These are phyloP conservation scores for Populus hybrid DNA, from an alignment of 441 rosid species.

Conservation along the genomic window DNA sequence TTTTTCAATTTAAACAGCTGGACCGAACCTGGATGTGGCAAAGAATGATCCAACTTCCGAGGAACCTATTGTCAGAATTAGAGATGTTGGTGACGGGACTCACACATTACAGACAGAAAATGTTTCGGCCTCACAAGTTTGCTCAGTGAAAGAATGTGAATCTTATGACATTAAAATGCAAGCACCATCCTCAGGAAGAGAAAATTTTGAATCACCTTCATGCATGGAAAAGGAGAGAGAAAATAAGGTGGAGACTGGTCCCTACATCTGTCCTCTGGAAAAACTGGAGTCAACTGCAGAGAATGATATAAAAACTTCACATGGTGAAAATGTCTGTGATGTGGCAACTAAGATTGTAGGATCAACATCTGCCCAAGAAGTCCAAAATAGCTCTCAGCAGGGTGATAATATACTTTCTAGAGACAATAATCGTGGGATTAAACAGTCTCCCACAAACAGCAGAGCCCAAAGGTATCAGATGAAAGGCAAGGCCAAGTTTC, in stretches of 20 bases:
- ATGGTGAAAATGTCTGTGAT: slow-evolving; percentile 22
- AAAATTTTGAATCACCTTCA: slow-evolving; percentile 22
- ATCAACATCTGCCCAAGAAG: slow-evolving; percentile 29
- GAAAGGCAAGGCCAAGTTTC: slow-evolving; percentile 53
- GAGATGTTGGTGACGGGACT: slow-evolving; percentile 24
- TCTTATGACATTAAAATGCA: slow-evolving; percentile 18
- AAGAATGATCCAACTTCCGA: slow-evolving; percentile 16
- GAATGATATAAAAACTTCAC: slow-evolving; percentile 38
- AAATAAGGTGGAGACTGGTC: slow-evolving; percentile 12
- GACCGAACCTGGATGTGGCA: slow-evolving; percentile 18
- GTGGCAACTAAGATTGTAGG: slow-evolving; percentile 25
- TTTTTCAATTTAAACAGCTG: slow-evolving; percentile 33
- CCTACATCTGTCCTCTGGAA: slow-evolving; percentile 23
- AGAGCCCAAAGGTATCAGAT: slow-evolving; percentile 18
- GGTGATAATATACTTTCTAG: slow-evolving; percentile 24
- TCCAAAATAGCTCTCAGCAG: slow-evolving; percentile 28
- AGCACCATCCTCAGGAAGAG: slow-evolving; percentile 15
- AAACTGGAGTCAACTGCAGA: slow-evolving; percentile 57
- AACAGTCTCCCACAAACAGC: slow-evolving; percentile 32
- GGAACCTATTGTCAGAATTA: slow-evolving; percentile 18
- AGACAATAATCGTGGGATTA: slow-evolving; percentile 19
- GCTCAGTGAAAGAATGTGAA: slow-evolving; percentile 19
- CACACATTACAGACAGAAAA: slow-evolving; percentile 27
- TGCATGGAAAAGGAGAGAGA: slow-evolving; percentile 26
- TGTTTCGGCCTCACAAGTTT: slow-evolving; percentile 22